Percentiles rank a stretch among this genome's conserved stretches.
phyloP scores from a whole-genome alignment of 352 stramenopile species.

The Discostella stelligera region DNA sequence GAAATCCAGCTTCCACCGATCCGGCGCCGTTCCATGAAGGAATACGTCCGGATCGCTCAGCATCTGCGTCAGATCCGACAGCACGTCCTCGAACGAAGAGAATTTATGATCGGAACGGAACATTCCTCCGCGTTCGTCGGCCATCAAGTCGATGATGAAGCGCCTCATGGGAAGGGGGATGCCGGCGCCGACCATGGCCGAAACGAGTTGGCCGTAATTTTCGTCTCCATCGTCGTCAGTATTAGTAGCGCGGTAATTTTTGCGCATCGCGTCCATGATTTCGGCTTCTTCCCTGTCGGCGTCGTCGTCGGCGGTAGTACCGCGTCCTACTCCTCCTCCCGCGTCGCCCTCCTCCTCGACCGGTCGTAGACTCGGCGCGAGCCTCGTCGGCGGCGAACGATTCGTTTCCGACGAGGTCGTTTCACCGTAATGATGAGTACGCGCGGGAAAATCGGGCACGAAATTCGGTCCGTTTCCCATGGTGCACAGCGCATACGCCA shows the following conservation, averaged over 20 bases:
- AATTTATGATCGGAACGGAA: constrained; percentile 27
- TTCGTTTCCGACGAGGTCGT: not conserved
- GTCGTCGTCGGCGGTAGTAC: not conserved
- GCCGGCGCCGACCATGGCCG: constrained; percentile 11
- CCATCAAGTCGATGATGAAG: constrained; percentile 29
- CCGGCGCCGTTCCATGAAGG: constrained; percentile 17
- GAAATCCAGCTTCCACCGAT: constrained; percentile 22
- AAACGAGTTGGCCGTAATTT: constrained; percentile 1
- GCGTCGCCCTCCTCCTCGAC: not conserved
- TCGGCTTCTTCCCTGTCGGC: not conserved
- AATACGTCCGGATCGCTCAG: constrained; percentile 28
- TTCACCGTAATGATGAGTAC: too few relatives aligned
- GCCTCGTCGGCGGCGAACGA: too few relatives aligned
- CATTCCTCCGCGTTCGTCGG: constrained; percentile 1
- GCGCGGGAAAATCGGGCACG: not conserved
- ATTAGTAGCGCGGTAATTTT: not conserved
- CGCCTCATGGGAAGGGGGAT: constrained; percentile 23
- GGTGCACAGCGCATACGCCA: constrained; percentile 19
- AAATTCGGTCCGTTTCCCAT: not conserved
- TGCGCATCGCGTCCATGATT: not conserved
- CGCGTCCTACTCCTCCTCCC: too few relatives aligned
- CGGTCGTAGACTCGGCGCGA: not conserved
- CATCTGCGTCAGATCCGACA: constrained; percentile 41
- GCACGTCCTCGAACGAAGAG: constrained; percentile 23
- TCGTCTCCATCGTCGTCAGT: not conserved